A percentile compares a stretch with the other conserved stretches of the same genome.
These are phyloP conservation scores for Nicotiana tabacum DNA, from an alignment of 257 asterid genomes.

Conservation along the genomic window DNA sequence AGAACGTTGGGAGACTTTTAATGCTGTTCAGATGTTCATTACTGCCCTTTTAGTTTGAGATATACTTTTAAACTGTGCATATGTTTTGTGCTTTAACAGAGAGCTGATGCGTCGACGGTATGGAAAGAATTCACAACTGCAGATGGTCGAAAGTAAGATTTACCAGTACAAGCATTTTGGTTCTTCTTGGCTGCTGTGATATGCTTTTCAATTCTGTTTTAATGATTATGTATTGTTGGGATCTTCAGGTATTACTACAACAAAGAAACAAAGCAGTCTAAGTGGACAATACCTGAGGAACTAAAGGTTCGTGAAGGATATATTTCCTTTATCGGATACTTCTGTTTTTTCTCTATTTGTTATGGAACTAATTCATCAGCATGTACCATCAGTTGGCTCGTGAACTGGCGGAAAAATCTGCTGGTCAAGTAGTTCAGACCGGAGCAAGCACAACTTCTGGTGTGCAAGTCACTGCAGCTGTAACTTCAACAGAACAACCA, in stretches of 20 bases:
- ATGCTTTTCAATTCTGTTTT: conserved; percentile 7
- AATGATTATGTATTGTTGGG: conserved; percentile 13
- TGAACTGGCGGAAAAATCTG: conserved; percentile 72
- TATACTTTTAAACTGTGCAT: not conserved
- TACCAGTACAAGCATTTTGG: conserved; percentile 12
- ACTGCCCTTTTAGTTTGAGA: not conserved
- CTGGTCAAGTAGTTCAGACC: conserved; percentile 44
- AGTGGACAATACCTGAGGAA: conserved; percentile 95
- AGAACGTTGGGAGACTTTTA: not conserved
- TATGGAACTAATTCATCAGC: conserved; percentile 25
- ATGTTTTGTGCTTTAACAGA: conserved; percentile 44
- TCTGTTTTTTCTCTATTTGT: conserved; percentile 5
- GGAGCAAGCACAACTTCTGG: conserved; percentile 34
- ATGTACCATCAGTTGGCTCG: conserved; percentile 73
- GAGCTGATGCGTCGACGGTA: conserved; percentile 93
- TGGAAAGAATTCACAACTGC: conserved; percentile 97
- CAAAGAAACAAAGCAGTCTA: conserved; percentile 92
- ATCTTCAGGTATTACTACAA: conserved; percentile 80
- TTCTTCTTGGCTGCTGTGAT: not conserved
- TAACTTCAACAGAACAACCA: conserved; percentile 42
- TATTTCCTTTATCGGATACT: not conserved
- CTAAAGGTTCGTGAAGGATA: conserved; percentile 54
- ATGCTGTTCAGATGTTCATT: not conserved
- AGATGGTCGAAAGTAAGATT: conserved; percentile 91
- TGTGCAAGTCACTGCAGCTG: conserved; percentile 34